phyloP scores from a whole-genome alignment of 2,329 filamentous ascomycete genomes.

The Coccinonectria pachysandricola region DNA sequence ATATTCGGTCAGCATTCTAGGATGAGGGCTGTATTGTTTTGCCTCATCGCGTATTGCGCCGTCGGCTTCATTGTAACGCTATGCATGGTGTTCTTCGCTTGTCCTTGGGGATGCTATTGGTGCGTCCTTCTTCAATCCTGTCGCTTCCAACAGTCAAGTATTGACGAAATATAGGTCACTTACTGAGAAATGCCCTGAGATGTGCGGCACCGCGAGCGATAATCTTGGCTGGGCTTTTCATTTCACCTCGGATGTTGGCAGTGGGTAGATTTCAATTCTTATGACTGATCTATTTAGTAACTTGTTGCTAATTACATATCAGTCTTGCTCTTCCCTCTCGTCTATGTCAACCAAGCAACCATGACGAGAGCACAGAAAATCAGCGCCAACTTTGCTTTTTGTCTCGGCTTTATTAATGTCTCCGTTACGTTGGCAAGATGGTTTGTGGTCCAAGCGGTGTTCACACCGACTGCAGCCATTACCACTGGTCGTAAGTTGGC shows the following conservation, averaged over 20 bases:
- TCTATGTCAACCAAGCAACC: slow-evolving; percentile 1
- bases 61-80: background rate
- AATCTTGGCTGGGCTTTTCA: slow-evolving; percentile 3
- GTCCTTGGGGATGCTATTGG: slow-evolving; percentile 1
- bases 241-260: no score
- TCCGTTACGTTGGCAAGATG: slow-evolving; percentile 1
- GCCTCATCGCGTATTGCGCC: background rate
- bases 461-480: background rate
- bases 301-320: background rate
- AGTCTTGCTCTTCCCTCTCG: slow-evolving; percentile 1
- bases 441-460: slow-evolving; percentile 1
- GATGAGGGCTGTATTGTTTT: background rate
- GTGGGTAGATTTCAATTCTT: background rate
- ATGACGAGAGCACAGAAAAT: slow-evolving; percentile 2
- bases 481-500: slow-evolving; percentile 1
- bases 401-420: slow-evolving; percentile 1
- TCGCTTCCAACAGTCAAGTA: no score
- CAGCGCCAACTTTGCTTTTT: slow-evolving; percentile 1
- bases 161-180: background rate
- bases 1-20: slow-evolving; percentile 1
- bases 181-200: background rate
- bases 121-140: no score
- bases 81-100: background rate
- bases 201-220: background rate
- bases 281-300: background rate